Base-by-base conservation (phyloP, 2,329 filamentous ascomycete species). In the Diplodia sapinea region DNA sequence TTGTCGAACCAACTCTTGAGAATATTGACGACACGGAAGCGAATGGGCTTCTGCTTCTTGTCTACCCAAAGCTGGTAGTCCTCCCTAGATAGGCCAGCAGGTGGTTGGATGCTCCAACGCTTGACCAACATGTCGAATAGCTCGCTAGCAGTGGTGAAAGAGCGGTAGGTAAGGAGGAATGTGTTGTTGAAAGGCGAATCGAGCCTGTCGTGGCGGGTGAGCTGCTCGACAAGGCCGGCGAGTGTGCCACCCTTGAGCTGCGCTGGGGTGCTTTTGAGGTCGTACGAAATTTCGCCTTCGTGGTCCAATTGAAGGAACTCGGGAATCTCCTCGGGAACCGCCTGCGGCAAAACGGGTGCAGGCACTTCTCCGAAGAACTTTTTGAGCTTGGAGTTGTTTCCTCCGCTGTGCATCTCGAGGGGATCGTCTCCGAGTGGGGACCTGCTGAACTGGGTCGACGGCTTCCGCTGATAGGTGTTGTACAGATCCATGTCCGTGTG, bases 1-100 rank as follows among this genome's bases (percentile, higher is more conserved):
- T 91, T 94, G 76, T 98, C 95, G 72, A 99, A 95, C 95, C 95
- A 99, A 79, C 89, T 96, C 85, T 98, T 98, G 57, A 99, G 82
- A 71, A 97, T 98, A 75, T 98, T 99, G 71, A 99, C 93, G 2
- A 99, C 94, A 51, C 95, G 89, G 82, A 99, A 96, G 43, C 95
- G 88, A 69, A 98, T 97, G 5, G 93, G 91, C 76, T 96, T 97
- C 78, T 98, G 95, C 81, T 99, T 99, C 76, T 90, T 89, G 76
- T 97, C 93, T 43, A 91, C 88, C 95, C 95, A 99, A 36, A 87
- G 84, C 66, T 97, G 92, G 73, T 91, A 93, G 71, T 98, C 93
- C 49, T 86, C 81, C 65, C 87, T 86, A 9, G 83, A 88, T 62
- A 99, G 82, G 6, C 92, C 93, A 72, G 92, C 89, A 0, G 94